Base-by-base conservation (phyloP, 805 yeast genomes). In the Saccharomyces eubayanus region DNA sequence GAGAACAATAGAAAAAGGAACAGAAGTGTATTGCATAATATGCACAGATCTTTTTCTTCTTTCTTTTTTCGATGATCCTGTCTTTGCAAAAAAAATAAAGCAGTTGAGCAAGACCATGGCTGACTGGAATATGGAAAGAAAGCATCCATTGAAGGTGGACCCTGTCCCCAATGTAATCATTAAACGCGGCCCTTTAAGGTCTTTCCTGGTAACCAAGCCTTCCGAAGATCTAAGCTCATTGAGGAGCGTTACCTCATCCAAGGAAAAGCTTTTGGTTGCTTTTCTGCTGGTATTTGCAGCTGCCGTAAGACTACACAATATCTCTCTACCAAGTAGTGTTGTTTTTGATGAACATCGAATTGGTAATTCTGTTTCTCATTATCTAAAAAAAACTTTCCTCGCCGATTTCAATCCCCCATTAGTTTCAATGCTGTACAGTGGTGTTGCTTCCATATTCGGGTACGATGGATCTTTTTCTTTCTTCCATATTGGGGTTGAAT, bases 261-360 rank as follows among this genome's bases (percentile, higher is more conserved):
- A 64, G 21, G 87, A 83, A 59, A 72, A 71, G 52, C 9, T 71
- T 1, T 57, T 76, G 20, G 58, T 80, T 12, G 69, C 63, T 2
- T 64, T 73, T 10, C 71, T 88, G 50, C 62, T 81, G 12, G 59
- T 76, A 1, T 57, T 83, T 43, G 79, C 96, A 0, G 57, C 76
- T 6, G 62, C 70, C 50, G 79, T 89, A 53, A 82, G 99, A 61
- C 75, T 87, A 51, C 73, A 76, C 59, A 74, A 77, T 53, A 73
- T 94, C 53, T 73, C 79, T 27, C 65, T 73, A 58, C 99, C 99
- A 47, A 72, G 81, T 61, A 81, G 89, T 28, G 94, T 90, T 43
- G 96, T 92, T 11, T 87, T 87, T 60, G 96, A 89, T 69, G 99
- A 92, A 70, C 90, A 85, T 45, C 94, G 87, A 68, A 89, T 92